Base-by-base conservation (phyloP, 179 eudicot species). In the Silene noctiflora region DNA sequence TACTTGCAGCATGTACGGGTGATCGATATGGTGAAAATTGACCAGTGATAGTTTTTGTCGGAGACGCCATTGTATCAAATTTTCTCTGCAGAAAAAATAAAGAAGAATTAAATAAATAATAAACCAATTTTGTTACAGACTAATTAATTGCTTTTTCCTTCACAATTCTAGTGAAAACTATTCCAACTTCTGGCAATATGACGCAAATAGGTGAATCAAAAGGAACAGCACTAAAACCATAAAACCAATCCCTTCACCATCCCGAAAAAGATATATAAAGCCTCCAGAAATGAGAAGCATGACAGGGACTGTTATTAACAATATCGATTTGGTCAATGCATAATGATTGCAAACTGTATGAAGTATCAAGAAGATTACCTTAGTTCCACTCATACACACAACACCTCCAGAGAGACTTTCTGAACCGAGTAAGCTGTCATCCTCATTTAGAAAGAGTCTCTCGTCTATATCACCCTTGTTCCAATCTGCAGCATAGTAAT, bases 341-440 rank as follows among this genome's bases (percentile, higher is more conserved):
- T 44, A 20, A 14, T 55, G 6, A 71, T 14, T 55, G 29, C 44
- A 14, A 44, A 44, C 66, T 39, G 4, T 19, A 24, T 25, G n/a
- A 48, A 66, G 67, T 21, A 58, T 10, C 16, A 4, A 51, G 53
- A 46, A 79, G 76, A 83, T 75, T 64, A 96, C 99, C 95, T 96
- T 95, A 75, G 87, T 62, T 20, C 92, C 91, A 78, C 71, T 85
- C 31, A 87, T 76, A 84, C 81, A 87, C 69, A 89, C 78, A 48
- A 86, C 88, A 80, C 90, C 95, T 69, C 94, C 97, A 67, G 99
- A 96, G 67, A 93, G 87, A 86, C 96, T 93, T 77, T 92, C 93
- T 39, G 98, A 86, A 58, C 88, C 96, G 55, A 93, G 95, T 82
- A 96, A 79, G 81, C 92, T 90, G 77, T 93, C 98, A 58, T 91